phyloP scores from a whole-genome alignment of 73 alveolate species.

The Blepharisma stoltei region DNA sequence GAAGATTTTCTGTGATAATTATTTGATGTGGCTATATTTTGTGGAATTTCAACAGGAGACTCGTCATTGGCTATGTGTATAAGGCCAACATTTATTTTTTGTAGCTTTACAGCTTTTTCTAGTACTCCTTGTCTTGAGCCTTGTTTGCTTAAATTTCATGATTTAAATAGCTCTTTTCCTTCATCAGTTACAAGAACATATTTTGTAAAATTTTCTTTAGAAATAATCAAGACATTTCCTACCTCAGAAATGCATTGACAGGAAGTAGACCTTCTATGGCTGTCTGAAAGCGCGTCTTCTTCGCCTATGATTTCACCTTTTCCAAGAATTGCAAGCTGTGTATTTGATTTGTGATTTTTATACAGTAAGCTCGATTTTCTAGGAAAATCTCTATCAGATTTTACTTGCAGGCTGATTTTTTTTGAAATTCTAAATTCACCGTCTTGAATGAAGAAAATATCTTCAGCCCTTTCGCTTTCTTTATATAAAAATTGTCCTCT shows the following conservation, averaged over 20 bases:
- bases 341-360: conserved; percentile 1
- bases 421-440: neutral
- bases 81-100: too few species aligned
- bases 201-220: neutral
- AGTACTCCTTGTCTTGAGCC: too few species aligned
- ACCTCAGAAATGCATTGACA: conserved; percentile 11
- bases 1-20: too few species aligned
- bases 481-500: neutral
- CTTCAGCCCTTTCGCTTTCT: neutral
- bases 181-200: neutral
- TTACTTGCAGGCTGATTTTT: neutral
- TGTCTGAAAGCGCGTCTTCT: neutral
- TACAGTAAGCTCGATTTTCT: neutral
- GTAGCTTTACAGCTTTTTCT: too few species aligned
- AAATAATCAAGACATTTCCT: conserved; percentile 14
- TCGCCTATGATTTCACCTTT: conserved; percentile 19
- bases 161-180: neutral
- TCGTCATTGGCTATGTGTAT: too few species aligned
- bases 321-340: conserved; percentile 13
- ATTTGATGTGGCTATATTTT: too few species aligned
- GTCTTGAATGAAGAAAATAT: conserved; percentile 2
- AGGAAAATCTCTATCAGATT: neutral
- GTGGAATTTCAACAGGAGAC: too few species aligned
- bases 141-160: neutral
- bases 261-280: neutral